These are phyloP conservation scores for Anaeromyces robustus DNA, from an alignment of 192 early-diverging fungal species.

Conservation along the genomic window DNA sequence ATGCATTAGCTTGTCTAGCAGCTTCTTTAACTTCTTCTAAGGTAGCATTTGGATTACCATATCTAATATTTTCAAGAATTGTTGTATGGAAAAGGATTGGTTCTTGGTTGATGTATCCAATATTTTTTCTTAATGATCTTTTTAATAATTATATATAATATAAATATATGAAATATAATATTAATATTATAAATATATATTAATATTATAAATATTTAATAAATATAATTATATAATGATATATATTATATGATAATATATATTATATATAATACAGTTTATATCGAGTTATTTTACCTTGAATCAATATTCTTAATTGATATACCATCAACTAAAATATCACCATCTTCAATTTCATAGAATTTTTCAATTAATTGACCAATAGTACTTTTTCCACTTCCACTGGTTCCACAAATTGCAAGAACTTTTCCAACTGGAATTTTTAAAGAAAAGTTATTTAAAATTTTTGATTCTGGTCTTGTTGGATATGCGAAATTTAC, in stretches of 20 bases:
- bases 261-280: no score
- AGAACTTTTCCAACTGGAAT: conserved; percentile 9
- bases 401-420: neutral
- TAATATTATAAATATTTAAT: no score
- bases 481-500: conserved; percentile 52
- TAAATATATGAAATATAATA: neutral
- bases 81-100: conserved; percentile 4
- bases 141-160: no score
- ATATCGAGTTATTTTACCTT: neutral
- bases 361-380: conserved; percentile 13
- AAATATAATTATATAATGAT: no score
- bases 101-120: conserved; percentile 1
- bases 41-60: neutral
- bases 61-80: conserved; percentile 1
- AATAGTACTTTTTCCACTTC: conserved; percentile 2
- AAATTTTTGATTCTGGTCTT: conserved; percentile 31
- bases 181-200: no score
- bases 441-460: conserved; percentile 30
- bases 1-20: conserved; percentile 1
- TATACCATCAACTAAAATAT: conserved; percentile 10
- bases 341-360: conserved; percentile 46
- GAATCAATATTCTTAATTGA: neutral
- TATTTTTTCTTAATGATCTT: conserved; percentile 4
- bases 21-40: conserved; percentile 2
- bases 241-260: no score